Percentiles rank a stretch among this genome's conserved stretches.
These are phyloP conservation scores for Macroventuria anomochaeta DNA, from an alignment of 2,329 filamentous ascomycete species.

Conservation along the genomic window DNA sequence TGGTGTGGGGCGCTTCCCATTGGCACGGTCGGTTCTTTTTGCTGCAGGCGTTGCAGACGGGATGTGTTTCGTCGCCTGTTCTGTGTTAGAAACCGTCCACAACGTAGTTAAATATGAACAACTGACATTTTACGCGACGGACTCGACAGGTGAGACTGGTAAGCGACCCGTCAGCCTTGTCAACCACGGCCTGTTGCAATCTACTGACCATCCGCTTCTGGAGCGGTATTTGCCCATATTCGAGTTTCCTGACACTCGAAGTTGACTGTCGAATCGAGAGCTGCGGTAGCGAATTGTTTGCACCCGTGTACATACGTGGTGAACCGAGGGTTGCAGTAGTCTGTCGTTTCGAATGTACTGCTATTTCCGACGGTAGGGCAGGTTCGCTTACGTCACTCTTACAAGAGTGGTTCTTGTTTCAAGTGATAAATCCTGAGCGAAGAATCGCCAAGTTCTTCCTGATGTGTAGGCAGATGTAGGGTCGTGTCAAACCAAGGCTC, in stretches of 20 bases:
- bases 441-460: not conserved
- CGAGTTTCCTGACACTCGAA: not conserved
- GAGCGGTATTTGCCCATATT: conserved; percentile 42
- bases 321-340: not conserved
- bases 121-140: conserved; percentile 43
- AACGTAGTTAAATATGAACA: not conserved
- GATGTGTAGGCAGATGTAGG: conserved; percentile 1
- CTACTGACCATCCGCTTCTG: conserved; percentile 40
- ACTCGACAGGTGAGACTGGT: conserved; percentile 39
- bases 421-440: not conserved
- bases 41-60: conserved; percentile 39
- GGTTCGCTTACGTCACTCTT: conserved; percentile 8
- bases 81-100: not conserved
- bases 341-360: conserved; percentile 5
- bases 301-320: not conserved
- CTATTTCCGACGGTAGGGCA: not conserved
- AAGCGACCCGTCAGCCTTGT: conserved; percentile 5
- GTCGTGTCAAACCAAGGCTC: not conserved
- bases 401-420: not conserved
- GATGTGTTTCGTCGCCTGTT: conserved; percentile 39
- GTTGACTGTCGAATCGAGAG: conserved; percentile 18
- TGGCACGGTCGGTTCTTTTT: conserved; percentile 42
- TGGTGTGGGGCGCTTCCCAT: conserved; percentile 38
- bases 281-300: not conserved
- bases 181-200: not conserved